Evolutionary conservation across 805 yeast genomes (phyloP).

Genomic region (Starmerella gropengiesseri): DNA sequence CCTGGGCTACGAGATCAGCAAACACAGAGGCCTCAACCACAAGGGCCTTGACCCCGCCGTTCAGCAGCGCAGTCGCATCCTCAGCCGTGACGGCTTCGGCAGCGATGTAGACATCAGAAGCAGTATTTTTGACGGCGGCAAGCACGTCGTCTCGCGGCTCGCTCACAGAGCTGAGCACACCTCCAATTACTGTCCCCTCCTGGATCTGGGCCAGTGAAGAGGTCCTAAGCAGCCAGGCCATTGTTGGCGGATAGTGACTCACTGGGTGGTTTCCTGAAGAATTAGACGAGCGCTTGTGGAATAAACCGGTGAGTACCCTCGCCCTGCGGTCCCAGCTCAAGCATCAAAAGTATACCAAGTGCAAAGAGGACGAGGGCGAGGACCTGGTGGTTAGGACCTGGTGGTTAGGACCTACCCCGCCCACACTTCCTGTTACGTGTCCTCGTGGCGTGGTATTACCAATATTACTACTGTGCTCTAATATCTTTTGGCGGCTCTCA

Average conservation of each 20-base stretch:
- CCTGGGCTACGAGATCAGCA: conserved; percentile 33
- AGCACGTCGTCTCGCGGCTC: conserved; percentile 5
- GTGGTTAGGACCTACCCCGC: too few species aligned
- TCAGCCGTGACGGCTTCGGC: conserved; percentile 27
- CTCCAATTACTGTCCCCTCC: conserved; percentile 15
- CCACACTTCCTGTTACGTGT: too few species aligned
- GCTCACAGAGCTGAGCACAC: conserved; percentile 5
- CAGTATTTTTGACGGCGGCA: conserved; percentile 5
- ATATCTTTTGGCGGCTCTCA: too few species aligned
- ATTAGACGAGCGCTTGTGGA: not conserved
- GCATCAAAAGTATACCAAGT: too few species aligned
- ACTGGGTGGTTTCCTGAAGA: not conserved
- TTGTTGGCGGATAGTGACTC: conserved; percentile 1
- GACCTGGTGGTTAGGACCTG: too few species aligned
- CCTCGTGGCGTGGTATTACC: too few species aligned
- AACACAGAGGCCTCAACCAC: conserved; percentile 32
- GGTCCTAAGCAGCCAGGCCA: conserved; percentile 17
- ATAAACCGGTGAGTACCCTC: too few species aligned
- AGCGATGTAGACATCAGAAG: conserved; percentile 7
- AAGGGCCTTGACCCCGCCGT: conserved; percentile 43
- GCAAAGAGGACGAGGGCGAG: too few species aligned
- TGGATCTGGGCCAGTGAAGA: not conserved
- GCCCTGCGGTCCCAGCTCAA: too few species aligned
- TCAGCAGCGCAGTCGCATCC: conserved; percentile 41
- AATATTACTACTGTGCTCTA: too few species aligned